A percentile compares a stretch with the other conserved stretches of the same genome.
phyloP scores from a whole-genome alignment of 2,329 filamentous ascomycete genomes.

The Sporothrix mexicana region DNA sequence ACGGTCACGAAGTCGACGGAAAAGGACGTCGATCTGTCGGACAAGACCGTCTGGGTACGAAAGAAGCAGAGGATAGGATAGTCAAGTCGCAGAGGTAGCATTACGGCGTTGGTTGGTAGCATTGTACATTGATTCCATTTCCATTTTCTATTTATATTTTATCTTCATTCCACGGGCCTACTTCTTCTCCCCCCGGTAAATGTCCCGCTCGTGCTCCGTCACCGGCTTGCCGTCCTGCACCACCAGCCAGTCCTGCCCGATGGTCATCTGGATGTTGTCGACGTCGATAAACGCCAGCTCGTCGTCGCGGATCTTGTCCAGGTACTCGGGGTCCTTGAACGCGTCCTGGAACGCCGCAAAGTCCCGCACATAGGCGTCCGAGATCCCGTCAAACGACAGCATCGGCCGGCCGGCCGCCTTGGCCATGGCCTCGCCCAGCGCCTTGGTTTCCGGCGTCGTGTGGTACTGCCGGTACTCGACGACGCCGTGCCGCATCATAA shows the following conservation, averaged over 20 bases:
- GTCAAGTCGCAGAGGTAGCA: not conserved
- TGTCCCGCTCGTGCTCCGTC: conserved; percentile 29
- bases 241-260: conserved; percentile 33
- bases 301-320: conserved; percentile 32
- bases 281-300: conserved; percentile 35
- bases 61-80: conserved; percentile 49
- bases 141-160: not conserved
- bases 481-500: conserved; percentile 38
- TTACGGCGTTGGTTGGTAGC: not conserved
- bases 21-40: not conserved
- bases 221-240: conserved; percentile 37
- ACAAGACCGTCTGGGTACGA: conserved; percentile 52
- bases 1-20: not conserved
- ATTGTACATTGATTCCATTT: not conserved
- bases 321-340: conserved; percentile 35
- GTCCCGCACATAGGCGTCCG: conserved; percentile 33
- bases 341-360: conserved; percentile 32
- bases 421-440: conserved; percentile 34
- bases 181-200: conserved; percentile 11
- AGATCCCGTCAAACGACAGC: conserved; percentile 32
- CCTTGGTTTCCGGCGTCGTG: conserved; percentile 34
- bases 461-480: conserved; percentile 36
- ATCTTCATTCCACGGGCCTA: not conserved
- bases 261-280: conserved; percentile 35
- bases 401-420: conserved; percentile 34